Percentiles rank a stretch among this genome's conserved stretches.
Evolutionary conservation across 768 basidiomycete species (phyloP).

Genomic region (Kockovaella imperatae): DNA sequence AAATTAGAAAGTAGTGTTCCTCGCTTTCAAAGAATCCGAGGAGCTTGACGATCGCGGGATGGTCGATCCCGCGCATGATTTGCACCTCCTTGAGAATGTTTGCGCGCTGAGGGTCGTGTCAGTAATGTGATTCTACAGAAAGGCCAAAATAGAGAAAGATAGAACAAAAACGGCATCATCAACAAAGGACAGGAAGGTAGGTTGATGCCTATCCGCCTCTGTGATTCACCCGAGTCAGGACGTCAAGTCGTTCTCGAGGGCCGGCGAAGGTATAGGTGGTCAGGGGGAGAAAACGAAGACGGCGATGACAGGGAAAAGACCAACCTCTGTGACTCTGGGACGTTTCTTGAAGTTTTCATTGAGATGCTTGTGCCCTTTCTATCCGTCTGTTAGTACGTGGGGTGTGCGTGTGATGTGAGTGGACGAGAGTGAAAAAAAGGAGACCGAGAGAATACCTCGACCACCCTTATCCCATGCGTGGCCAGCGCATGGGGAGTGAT

Average conservation of each 20-base stretch:
- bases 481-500: slow-evolving; percentile 32
- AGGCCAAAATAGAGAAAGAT: not conserved
- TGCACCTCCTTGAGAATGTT: slow-evolving; percentile 99
- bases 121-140: too few relatives aligned
- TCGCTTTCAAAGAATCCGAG: slow-evolving; percentile 82
- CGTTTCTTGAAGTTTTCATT: slow-evolving; percentile 92
- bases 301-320: slow-evolving; percentile 14
- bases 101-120: slow-evolving; percentile 59
- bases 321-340: slow-evolving; percentile 97
- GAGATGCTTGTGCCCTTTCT: slow-evolving; percentile 89
- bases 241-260: too few relatives aligned
- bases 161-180: not conserved
- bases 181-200: too few relatives aligned
- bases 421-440: slow-evolving; percentile 9
- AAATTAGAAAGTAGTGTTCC: slow-evolving; percentile 87
- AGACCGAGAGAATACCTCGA: slow-evolving; percentile 9
- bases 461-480: slow-evolving; percentile 34
- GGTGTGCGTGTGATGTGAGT: not conserved
- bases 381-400: slow-evolving; percentile 15
- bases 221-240: too few relatives aligned
- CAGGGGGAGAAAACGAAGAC: not conserved
- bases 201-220: too few relatives aligned
- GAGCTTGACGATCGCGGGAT: slow-evolving; percentile 88
- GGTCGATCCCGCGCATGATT: slow-evolving; percentile 92
- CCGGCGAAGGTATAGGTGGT: not conserved